phyloP scores from a whole-genome alignment of 306 rosid species.

The Carpinus fangiana region DNA sequence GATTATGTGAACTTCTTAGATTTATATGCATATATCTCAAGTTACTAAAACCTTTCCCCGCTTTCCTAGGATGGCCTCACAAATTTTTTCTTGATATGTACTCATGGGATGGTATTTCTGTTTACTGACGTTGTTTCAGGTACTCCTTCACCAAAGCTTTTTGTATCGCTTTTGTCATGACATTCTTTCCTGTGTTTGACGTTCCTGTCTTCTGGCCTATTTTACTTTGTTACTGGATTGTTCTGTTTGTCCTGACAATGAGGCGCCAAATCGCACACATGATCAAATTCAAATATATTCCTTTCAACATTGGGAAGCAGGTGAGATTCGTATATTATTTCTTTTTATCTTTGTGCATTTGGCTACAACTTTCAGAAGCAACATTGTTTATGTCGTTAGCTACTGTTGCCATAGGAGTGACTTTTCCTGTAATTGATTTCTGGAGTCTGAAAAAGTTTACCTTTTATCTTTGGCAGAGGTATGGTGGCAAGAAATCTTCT shows the following conservation, averaged over 20 bases:
- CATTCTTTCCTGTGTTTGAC: slow-evolving; percentile 86
- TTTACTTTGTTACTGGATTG: slow-evolving; percentile 83
- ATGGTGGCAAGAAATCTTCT: slow-evolving; percentile 45
- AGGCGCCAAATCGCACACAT: slow-evolving; percentile 92
- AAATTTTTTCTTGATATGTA: neutral
- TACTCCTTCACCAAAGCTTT: slow-evolving; percentile 89
- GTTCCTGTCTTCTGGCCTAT: slow-evolving; percentile 98
- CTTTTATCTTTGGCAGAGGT: slow-evolving; percentile 34
- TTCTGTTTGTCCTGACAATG: slow-evolving; percentile 87
- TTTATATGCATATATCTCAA: neutral
- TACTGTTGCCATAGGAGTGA: slow-evolving; percentile 3
- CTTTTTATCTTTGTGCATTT: slow-evolving; percentile 12
- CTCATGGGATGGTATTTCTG: slow-evolving; percentile 7
- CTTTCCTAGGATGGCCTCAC: neutral
- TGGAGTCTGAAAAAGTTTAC: neutral
- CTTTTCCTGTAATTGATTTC: neutral
- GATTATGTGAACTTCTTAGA: neutral
- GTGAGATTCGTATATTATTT: slow-evolving; percentile 30
- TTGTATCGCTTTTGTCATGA: slow-evolving; percentile 77
- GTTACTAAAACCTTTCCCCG: neutral
- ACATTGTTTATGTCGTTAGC: neutral
- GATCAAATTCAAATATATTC: slow-evolving; percentile 85
- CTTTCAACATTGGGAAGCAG: slow-evolving; percentile 87
- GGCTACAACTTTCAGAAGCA: neutral
- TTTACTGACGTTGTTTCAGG: slow-evolving; percentile 48